Percentiles rank a stretch among this genome's conserved stretches.
Conservation (phyloP, 2,329 filamentous ascomycete genomes). For the Lasiodiplodia theobromae region DNA sequence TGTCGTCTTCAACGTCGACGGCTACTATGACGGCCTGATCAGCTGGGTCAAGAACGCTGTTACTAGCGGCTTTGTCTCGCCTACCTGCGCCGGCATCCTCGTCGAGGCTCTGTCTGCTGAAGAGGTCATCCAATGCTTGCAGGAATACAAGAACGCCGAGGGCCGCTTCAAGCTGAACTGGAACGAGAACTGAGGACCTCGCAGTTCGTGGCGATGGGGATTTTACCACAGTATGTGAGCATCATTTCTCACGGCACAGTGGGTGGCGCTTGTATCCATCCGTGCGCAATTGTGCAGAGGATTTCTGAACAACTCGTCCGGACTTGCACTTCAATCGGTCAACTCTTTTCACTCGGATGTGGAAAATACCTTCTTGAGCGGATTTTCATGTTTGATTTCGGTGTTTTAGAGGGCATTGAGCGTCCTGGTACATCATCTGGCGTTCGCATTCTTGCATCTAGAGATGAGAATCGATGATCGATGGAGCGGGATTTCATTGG, state of each 20-base stretch:
- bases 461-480: background rate
- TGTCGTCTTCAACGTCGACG: conserved; percentile 83
- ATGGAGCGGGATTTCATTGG: background rate
- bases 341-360: too few species aligned
- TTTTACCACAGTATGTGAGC: too few species aligned
- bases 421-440: conserved; percentile 8
- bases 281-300: too few species aligned
- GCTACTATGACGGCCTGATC: conserved; percentile 90
- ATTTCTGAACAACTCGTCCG: too few species aligned
- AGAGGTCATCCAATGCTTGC: conserved; percentile 74
- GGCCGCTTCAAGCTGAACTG: conserved; percentile 83
- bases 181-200: conserved; percentile 58
- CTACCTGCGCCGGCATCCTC: conserved; percentile 76
- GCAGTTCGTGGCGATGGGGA: background rate
- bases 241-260: background rate
- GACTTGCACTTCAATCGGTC: too few species aligned
- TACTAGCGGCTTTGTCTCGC: conserved; percentile 76
- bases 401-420: background rate
- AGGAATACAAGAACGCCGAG: conserved; percentile 76
- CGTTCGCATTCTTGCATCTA: conserved; percentile 16
- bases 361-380: too few species aligned
- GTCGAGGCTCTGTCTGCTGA: conserved; percentile 76
- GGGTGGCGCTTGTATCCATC: too few species aligned
- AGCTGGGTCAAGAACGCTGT: conserved; percentile 81
- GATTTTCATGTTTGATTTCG: background rate